Evolutionary conservation across 1,284 basidiomycete genomes (phyloP), one percentile per base, ranked within the genome.

Genomic region (Paramarasmius palmivorus): DNA sequence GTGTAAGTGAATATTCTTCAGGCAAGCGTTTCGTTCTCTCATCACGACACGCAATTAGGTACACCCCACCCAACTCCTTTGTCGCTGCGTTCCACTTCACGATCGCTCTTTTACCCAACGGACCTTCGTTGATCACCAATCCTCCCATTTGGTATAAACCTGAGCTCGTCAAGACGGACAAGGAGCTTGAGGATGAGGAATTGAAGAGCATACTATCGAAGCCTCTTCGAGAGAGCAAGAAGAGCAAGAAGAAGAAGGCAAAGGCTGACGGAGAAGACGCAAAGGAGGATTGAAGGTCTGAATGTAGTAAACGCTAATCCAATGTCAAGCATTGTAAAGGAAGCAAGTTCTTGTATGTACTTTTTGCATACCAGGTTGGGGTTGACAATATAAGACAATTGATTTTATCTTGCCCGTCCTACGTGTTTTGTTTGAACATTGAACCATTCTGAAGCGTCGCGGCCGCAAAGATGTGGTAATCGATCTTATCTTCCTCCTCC

Each of bases 11-110:
- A n/a, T 17, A 38, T 26, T 46, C 36, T 10, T 49, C 17, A 26
- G 19, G 45, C 7, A 49, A 53, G n/a, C 48, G 41, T 46, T 35
- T 22, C 44, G 9, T 40, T 52, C 17, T 51, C 42, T 15, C 23
- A 35, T 26, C 19, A 4, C 20, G 3, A 45, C 20, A 36, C 34
- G n/a, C 37, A 10, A 32, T 12, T 55, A 92, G 90, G 55, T 92
- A 89, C 73, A 93, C 93, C 5, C 89, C 90, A 37, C 62, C 84
- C 22, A 86, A 82, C 62, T 91, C 91, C 4, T 83, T 88, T 57
- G 93, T 95, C 47, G 93, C 94, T 53, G 91, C 91, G 36, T 94
- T 95, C 83, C 95, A 97, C 80, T 97, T 96, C 76, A 97, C 94
- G 55, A 87, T 96, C 63, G 94, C 92, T 26, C 83, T 97, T 35